Evolutionary conservation across 306 rosid genomes (phyloP), one percentile per base, ranked within the genome.

Genomic region (Fragaria ananassa): DNA sequence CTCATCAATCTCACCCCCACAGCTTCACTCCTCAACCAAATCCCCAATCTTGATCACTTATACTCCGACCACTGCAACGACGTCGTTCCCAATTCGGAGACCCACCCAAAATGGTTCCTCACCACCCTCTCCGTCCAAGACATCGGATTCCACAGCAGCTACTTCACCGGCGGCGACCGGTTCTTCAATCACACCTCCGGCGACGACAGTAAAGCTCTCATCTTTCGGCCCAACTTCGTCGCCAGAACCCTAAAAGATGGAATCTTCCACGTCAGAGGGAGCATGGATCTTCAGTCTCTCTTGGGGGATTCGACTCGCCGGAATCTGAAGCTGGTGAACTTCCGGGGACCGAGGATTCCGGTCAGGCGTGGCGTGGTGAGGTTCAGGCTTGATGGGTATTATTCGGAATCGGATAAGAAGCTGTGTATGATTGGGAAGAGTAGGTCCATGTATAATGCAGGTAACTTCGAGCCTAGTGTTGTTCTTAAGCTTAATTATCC

Each of bases 391-490:
- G 29, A 31, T 8, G 96, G 97, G 29, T 94, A 65, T 46, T 90
- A 96, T 87, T 88, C 92, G 1, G 85, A 87, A 74, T 69, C 86
- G 50, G 84, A 91, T 25, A 91, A 93, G 77, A 90, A 85, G 84
- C 82, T 90, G 34, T 94, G 97, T 71, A 90, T 94, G 98, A 56
- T 91, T 42, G 96, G 97, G 77, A 27, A 41, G 15, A 29, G 39
- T 77, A 67, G 1, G 86, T 80, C 54, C 57, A 75, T 39, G 71
- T 71, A 68, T 37, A 15, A 57, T 58, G n/a, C 68, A 45, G 88
- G 82, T 76, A 51, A 25, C 17, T 47, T 50, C 6, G 17, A 18
- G 66, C 57, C 72, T 74, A 39, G 72, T 74, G 93, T 79, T 75
- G 79, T 89, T 89, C 78, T 94, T 63, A 88, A 89, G 85, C 88